Percentiles rank a stretch among this genome's conserved stretches.
phyloP scores from a whole-genome alignment of 768 basidiomycete species.

The Pulveroboletus sp. region DNA sequence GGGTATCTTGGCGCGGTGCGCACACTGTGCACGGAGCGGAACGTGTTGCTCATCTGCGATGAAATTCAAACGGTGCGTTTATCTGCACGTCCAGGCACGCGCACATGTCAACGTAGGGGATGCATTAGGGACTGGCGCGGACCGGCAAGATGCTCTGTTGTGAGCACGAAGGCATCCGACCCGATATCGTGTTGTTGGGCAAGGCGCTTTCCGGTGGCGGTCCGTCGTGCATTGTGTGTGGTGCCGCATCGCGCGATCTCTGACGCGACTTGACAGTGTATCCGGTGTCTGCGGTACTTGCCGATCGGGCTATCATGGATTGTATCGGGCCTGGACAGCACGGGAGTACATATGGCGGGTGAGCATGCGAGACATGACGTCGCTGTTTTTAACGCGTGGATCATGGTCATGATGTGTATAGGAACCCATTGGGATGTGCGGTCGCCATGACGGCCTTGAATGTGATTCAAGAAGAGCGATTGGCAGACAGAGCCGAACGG shows the following conservation, averaged over 20 bases:
- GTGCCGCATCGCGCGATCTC: not conserved
- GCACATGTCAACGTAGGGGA: conserved; percentile 2
- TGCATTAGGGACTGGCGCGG: conserved; percentile 73
- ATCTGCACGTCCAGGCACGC: not conserved
- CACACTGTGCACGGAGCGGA: conserved; percentile 86
- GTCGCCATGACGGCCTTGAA: conserved; percentile 89
- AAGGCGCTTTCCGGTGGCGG: conserved; percentile 97
- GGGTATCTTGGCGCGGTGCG: conserved; percentile 82
- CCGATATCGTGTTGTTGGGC: conserved; percentile 90
- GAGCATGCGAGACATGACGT: conserved; percentile 9
- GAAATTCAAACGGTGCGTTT: conserved; percentile 88
- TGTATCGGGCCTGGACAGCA: conserved; percentile 95
- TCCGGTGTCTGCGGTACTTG: conserved; percentile 93
- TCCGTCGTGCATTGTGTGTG: conserved; percentile 37
- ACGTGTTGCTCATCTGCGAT: conserved; percentile 95
- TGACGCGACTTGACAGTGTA: conserved; percentile 56
- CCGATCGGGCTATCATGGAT: conserved; percentile 90
- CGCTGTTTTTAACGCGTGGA: not conserved
- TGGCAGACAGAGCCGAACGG: conserved; percentile 73
- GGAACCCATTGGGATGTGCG: conserved; percentile 96
- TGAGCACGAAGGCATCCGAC: conserved; percentile 83
- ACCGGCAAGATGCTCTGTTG: conserved; percentile 93
- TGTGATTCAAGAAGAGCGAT: conserved; percentile 86
- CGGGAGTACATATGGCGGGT: conserved; percentile 95
- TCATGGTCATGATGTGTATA: conserved; percentile 21